Evolutionary conservation across 805 yeast species (phyloP).

Genomic region (Cyberlindnera xylosilytica): DNA sequence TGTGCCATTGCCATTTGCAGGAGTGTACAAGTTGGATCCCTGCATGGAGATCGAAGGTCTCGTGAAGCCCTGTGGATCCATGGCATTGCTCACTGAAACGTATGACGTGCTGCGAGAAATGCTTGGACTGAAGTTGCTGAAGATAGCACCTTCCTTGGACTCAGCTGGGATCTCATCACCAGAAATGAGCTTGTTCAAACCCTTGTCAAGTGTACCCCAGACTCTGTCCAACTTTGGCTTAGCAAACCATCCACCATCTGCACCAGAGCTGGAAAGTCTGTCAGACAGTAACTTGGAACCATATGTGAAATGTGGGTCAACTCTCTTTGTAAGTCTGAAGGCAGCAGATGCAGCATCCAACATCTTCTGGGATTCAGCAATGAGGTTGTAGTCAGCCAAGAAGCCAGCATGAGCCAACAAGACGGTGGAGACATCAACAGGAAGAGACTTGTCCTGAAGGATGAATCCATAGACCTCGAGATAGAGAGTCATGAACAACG

Average conservation of each 20-base stretch:
- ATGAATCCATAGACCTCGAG: constrained; percentile 27
- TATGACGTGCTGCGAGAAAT: constrained; percentile 51
- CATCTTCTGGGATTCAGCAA: constrained; percentile 59
- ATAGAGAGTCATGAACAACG: constrained; percentile 29
- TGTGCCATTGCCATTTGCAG: not conserved
- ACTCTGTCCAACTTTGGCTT: constrained; percentile 74
- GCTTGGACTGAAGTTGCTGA: constrained; percentile 68
- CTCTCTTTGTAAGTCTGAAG: constrained; percentile 37
- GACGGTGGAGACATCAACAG: constrained; percentile 48
- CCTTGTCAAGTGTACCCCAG: constrained; percentile 86
- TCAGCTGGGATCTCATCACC: constrained; percentile 65
- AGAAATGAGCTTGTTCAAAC: constrained; percentile 74
- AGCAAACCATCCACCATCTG: constrained; percentile 69
- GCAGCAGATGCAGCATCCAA: constrained; percentile 46
- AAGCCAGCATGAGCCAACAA: constrained; percentile 66
- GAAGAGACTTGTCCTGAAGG: constrained; percentile 25
- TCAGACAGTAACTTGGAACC: constrained; percentile 39
- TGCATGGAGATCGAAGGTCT: constrained; percentile 8
- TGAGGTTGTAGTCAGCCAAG: constrained; percentile 64
- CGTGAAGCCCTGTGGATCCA: constrained; percentile 2
- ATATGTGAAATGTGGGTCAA: constrained; percentile 32
- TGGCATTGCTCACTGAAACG: constrained; percentile 18
- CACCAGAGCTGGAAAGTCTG: constrained; percentile 46
- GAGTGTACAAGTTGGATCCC: constrained; percentile 6
- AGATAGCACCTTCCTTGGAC: constrained; percentile 45